Conservation (phyloP, 2,329 filamentous ascomycete species). For the Tolypocladium album region DNA sequence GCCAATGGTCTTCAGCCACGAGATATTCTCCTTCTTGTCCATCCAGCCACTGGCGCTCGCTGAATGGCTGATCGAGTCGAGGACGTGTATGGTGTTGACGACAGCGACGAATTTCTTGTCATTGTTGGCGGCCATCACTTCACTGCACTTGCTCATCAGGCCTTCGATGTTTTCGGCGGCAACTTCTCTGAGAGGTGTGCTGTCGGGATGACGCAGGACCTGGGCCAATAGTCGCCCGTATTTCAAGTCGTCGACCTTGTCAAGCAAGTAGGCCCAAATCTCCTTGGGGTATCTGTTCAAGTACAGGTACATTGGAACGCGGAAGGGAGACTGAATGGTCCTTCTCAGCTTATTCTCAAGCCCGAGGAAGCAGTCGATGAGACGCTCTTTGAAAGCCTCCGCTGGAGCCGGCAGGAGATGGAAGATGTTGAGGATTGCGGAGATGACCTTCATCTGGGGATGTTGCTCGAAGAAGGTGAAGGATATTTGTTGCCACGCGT, state of each 20-base stretch:
- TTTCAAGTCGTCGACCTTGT: constrained; percentile 69
- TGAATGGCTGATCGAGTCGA: constrained; percentile 66
- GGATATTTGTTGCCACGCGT: constrained; percentile 74
- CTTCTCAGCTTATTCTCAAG: constrained; percentile 76
- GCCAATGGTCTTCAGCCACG: constrained; percentile 54
- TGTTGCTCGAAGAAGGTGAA: constrained; percentile 94
- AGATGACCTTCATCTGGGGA: constrained; percentile 84
- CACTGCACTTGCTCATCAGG: constrained; percentile 57
- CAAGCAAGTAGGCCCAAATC: constrained; percentile 70
- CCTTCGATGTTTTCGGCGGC: constrained; percentile 63
- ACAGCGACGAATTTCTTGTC: constrained; percentile 60
- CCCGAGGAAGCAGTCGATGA: constrained; percentile 84
- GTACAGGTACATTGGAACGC: constrained; percentile 82
- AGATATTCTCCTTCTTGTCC: constrained; percentile 49
- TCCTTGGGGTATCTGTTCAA: constrained; percentile 89
- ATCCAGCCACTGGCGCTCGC: constrained; percentile 60
- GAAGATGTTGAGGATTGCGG: constrained; percentile 93
- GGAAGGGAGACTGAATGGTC: constrained; percentile 86
- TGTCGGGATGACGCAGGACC: constrained; percentile 65
- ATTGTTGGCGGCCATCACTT: constrained; percentile 51
- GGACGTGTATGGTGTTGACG: constrained; percentile 79
- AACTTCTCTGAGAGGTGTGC: constrained; percentile 61
- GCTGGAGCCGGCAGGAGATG: constrained; percentile 88
- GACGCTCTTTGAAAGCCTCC: constrained; percentile 77
- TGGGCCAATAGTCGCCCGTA: constrained; percentile 90